Conservation (phyloP, 768 basidiomycete species). For the Leccinum fibrillosum region DNA sequence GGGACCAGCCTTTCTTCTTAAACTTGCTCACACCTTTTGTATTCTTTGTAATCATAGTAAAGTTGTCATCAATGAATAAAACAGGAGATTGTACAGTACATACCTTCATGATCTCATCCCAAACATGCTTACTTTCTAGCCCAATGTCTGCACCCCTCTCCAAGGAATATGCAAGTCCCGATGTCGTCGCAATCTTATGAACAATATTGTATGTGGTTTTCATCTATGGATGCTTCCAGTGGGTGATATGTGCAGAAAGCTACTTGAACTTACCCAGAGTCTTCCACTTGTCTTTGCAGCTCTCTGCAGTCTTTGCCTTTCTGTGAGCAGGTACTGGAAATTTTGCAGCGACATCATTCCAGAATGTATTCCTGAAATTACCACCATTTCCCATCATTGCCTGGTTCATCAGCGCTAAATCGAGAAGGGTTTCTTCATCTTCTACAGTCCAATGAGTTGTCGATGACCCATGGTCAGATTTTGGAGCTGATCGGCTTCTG, state of each 20-base stretch:
- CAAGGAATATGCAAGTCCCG: background rate
- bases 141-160: background rate
- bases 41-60: background rate
- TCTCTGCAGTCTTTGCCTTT: background rate
- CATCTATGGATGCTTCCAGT: background rate
- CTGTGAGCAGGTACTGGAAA: background rate
- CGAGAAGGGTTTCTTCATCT: background rate
- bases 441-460: background rate
- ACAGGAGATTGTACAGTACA: background rate
- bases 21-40: background rate
- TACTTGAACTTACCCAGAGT: background rate
- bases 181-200: background rate
- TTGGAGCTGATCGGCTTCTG: background rate
- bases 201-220: background rate
- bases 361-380: background rate
- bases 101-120: background rate
- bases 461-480: background rate
- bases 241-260: background rate
- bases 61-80: too few species aligned
- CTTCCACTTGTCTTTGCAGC: background rate
- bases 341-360: background rate
- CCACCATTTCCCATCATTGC: background rate
- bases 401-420: background rate
- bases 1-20: background rate
- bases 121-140: background rate